phyloP scores from a whole-genome alignment of 495 filamentous ascomycete species.

The Aspergillus conjunctus region DNA sequence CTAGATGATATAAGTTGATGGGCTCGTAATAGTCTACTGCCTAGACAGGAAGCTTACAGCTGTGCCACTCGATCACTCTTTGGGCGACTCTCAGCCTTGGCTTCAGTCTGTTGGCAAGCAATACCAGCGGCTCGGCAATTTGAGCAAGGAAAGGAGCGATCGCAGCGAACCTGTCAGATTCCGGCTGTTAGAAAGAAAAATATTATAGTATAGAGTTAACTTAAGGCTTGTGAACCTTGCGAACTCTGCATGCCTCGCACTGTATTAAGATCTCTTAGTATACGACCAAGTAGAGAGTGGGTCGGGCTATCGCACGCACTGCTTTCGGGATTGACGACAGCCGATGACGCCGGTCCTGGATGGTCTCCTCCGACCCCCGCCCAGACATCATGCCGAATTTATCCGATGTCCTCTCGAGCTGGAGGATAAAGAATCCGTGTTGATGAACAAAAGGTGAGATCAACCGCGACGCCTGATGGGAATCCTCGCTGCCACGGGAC shows the following conservation, averaged over 20 bases:
- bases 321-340: slow-evolving; percentile 15
- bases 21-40: neutral
- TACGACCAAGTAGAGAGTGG: neutral
- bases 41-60: neutral
- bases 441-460: neutral
- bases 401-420: neutral
- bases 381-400: neutral
- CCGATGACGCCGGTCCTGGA: slow-evolving; percentile 13
- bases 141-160: slow-evolving; percentile 6
- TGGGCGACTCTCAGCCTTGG: slow-evolving; percentile 9
- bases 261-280: neutral
- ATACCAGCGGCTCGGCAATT: slow-evolving; percentile 6
- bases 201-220: neutral
- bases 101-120: slow-evolving; percentile 8
- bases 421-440: neutral
- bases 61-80: slow-evolving; percentile 4
- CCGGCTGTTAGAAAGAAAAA: neutral
- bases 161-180: slow-evolving; percentile 14
- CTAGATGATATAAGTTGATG: neutral
- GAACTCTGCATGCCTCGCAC: slow-evolving; percentile 16
- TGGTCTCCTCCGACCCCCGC: slow-evolving; percentile 5
- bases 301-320: neutral
- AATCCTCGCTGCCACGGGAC: slow-evolving; percentile 11
- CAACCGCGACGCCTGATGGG: neutral
- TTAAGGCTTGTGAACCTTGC: neutral